Evolutionary conservation across 2,329 filamentous ascomycete species (phyloP).

Genomic region (Xylaria sp.): DNA sequence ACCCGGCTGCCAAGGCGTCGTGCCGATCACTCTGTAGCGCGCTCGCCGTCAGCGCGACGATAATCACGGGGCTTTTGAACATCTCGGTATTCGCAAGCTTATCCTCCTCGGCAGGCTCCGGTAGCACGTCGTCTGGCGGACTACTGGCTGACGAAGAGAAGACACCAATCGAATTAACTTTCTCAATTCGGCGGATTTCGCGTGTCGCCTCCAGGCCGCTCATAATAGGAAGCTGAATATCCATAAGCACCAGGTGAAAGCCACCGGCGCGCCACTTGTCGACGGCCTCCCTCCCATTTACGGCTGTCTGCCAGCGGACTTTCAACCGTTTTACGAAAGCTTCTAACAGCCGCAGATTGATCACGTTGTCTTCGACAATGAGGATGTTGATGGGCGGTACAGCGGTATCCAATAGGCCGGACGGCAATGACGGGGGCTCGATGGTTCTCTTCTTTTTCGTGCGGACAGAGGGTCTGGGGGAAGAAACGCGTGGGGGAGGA

Average conservation of each 20-base stretch:
- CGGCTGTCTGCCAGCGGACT: conserved; percentile 96
- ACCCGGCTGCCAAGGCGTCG: conserved; percentile 92
- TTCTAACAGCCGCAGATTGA: conserved; percentile 92
- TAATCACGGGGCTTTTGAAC: conserved; percentile 98
- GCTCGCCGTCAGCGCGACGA: conserved; percentile 94
- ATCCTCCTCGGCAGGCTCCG: conserved; percentile 71
- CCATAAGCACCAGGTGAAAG: conserved; percentile 97
- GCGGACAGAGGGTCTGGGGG: conserved; percentile 61
- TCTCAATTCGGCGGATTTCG: conserved; percentile 89
- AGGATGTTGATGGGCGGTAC: conserved; percentile 97
- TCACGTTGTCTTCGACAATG: conserved; percentile 98
- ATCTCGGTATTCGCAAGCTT: conserved; percentile 73
- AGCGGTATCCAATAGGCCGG: conserved; percentile 78
- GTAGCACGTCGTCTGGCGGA: conserved; percentile 59
- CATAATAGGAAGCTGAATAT: conserved; percentile 98
- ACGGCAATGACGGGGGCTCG: conserved; percentile 61
- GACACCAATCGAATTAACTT: conserved; percentile 91
- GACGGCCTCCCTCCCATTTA: conserved; percentile 93
- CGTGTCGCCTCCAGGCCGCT: conserved; percentile 93
- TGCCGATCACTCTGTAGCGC: conserved; percentile 95
- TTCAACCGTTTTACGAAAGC: conserved; percentile 96
- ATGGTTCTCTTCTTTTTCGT: conserved; percentile 64
- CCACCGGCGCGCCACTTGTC: conserved; percentile 92
- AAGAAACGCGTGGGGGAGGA: conserved; percentile 57
- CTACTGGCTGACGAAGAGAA: conserved; percentile 77